Evolutionary conservation across 2,329 filamentous ascomycete species (phyloP).

Genomic region (Parastagonospora nodorum): DNA sequence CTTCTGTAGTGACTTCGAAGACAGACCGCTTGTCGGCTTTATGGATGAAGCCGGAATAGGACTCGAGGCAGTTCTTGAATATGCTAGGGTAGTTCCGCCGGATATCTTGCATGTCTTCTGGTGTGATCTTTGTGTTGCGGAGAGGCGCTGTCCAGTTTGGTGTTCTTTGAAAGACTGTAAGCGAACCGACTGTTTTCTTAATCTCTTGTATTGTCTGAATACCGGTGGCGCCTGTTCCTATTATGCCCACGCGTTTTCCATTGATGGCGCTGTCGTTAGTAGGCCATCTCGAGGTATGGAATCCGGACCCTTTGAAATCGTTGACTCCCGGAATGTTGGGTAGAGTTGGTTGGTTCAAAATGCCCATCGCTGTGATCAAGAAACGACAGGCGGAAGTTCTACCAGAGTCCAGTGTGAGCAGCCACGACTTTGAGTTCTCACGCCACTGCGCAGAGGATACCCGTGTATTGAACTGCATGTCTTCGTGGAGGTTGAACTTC

Average conservation of each 20-base stretch:
- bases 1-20: conserved; percentile 15
- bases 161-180: conserved; percentile 19
- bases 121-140: conserved; percentile 18
- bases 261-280: conserved; percentile 3
- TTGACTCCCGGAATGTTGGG: conserved; percentile 26
- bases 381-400: conserved; percentile 19
- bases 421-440: conserved; percentile 21
- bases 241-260: conserved; percentile 14
- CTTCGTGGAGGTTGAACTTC: conserved; percentile 47
- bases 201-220: conserved; percentile 17
- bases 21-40: conserved; percentile 12
- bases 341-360: conserved; percentile 23
- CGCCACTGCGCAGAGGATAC: conserved; percentile 18
- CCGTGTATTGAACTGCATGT: conserved; percentile 29
- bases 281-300: conserved; percentile 15
- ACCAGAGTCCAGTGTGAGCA: conserved; percentile 16
- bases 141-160: conserved; percentile 25
- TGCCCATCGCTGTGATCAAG: conserved; percentile 27
- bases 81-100: conserved; percentile 18
- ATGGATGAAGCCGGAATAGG: conserved; percentile 23
- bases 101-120: conserved; percentile 20
- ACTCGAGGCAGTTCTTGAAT: conserved; percentile 19
- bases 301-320: conserved; percentile 21
- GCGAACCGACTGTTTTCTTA: conserved; percentile 11
- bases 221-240: conserved; percentile 14